These are phyloP conservation scores for Spergularia marina DNA, from an alignment of 148 eudicot species.

Conservation along the genomic window DNA sequence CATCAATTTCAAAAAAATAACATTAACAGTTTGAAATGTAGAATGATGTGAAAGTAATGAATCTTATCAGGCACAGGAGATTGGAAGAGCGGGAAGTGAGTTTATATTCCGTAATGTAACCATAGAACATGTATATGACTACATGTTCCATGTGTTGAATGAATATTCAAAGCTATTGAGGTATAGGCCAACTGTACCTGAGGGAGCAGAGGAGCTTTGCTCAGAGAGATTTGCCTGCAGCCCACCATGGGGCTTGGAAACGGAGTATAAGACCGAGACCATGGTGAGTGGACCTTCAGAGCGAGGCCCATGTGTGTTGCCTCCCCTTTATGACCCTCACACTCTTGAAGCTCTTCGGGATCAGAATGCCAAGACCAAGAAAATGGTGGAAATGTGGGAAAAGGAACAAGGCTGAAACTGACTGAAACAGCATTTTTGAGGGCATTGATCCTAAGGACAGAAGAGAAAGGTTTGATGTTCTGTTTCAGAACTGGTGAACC, in stretches of 20 bases:
- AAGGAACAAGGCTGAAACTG: slow-evolving; percentile 4
- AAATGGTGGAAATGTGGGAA: slow-evolving; percentile 46
- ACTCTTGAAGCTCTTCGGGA: slow-evolving; percentile 27
- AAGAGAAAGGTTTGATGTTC: no score
- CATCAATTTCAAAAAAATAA: background rate
- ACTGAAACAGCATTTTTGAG: background rate
- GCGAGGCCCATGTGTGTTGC: slow-evolving; percentile 46
- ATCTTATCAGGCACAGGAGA: slow-evolving; percentile 53
- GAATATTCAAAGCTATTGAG: slow-evolving; percentile 55
- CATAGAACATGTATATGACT: slow-evolving; percentile 58
- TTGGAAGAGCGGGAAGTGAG: slow-evolving; percentile 49
- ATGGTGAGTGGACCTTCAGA: slow-evolving; percentile 39
- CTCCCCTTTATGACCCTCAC: slow-evolving; percentile 34
- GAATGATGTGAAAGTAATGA: background rate
- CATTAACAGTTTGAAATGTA: no score
- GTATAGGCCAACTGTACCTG: slow-evolving; percentile 51
- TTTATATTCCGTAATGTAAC: slow-evolving; percentile 42
- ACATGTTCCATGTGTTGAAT: slow-evolving; percentile 60
- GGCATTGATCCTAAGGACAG: background rate
- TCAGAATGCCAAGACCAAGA: slow-evolving; percentile 33
- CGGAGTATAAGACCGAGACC: slow-evolving; percentile 41
- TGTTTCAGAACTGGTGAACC: no score
- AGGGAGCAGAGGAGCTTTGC: slow-evolving; percentile 50
- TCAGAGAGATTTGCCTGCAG: slow-evolving; percentile 51
- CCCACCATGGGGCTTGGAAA: slow-evolving; percentile 37